Evolutionary conservation across 331 rosid species (phyloP).

Genomic region (Arachis monticola): DNA sequence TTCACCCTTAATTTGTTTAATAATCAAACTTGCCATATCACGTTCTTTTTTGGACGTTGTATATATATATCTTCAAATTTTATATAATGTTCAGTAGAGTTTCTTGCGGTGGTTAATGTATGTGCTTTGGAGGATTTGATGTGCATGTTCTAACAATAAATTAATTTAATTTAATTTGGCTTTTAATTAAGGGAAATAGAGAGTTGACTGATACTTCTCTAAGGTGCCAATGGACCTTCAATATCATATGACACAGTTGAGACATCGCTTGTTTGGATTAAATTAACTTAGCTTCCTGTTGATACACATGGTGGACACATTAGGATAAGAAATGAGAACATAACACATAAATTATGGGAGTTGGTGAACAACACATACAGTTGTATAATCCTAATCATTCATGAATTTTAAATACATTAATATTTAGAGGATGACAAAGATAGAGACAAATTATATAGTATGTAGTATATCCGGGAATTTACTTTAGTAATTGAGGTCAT

Average conservation of each 20-base stretch:
- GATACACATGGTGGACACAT: slow-evolving; percentile 26
- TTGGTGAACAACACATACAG: slow-evolving; percentile 10
- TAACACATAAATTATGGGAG: slow-evolving; percentile 36
- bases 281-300: slow-evolving; percentile 26
- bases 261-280: slow-evolving; percentile 21
- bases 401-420: slow-evolving; percentile 9
- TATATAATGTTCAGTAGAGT: background rate
- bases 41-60: background rate
- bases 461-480: background rate
- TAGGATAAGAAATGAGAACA: slow-evolving; percentile 5
- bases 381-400: slow-evolving; percentile 26
- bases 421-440: slow-evolving; percentile 17
- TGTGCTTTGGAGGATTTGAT: slow-evolving; percentile 23
- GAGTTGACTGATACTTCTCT: slow-evolving; percentile 39
- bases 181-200: slow-evolving; percentile 19
- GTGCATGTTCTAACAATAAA: slow-evolving; percentile 29
- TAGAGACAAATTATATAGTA: slow-evolving; percentile 13
- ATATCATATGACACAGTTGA: slow-evolving; percentile 32
- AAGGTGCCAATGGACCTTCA: background rate
- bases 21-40: background rate
- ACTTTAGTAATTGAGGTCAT: slow-evolving; percentile 10
- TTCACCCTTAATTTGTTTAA: background rate
- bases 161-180: background rate
- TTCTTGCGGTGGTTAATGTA: slow-evolving; percentile 30
- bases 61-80: background rate